Conservation (phyloP, 305 asterid species). For the Fraxinus latifolia region DNA sequence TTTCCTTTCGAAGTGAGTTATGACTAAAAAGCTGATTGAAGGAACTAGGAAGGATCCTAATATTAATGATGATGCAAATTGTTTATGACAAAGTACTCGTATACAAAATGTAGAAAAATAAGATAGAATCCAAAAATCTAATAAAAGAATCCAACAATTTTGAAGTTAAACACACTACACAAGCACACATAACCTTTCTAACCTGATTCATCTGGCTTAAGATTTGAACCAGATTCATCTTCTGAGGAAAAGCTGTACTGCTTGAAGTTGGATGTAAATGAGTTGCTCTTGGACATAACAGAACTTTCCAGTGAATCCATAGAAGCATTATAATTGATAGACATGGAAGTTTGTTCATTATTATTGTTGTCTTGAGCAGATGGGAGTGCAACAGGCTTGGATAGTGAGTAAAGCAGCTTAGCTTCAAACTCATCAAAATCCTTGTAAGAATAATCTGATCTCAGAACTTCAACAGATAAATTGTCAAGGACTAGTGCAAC, state of each 20-base stretch:
- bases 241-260: conserved; percentile 35
- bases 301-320: conserved; percentile 35
- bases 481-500: conserved; percentile 53
- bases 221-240: conserved; percentile 31
- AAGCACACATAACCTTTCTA: conserved; percentile 12
- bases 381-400: conserved; percentile 45
- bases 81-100: not conserved
- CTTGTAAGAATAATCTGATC: conserved; percentile 28
- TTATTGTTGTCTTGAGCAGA: conserved; percentile 36
- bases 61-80: not conserved
- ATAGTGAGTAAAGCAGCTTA: conserved; percentile 46
- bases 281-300: conserved; percentile 31
- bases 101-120: not conserved
- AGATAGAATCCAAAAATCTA: not conserved
- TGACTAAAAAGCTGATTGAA: not conserved
- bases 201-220: conserved; percentile 52
- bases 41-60: not conserved
- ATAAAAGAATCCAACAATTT: not conserved
- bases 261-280: conserved; percentile 28
- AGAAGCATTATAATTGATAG: conserved; percentile 30
- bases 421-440: conserved; percentile 43
- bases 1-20: not conserved
- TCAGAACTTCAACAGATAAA: conserved; percentile 37
- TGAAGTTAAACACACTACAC: not conserved
- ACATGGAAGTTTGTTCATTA: conserved; percentile 32